Conservation (phyloP, 371 early-diverging fungal genomes). For the Mortierella sp. region DNA sequence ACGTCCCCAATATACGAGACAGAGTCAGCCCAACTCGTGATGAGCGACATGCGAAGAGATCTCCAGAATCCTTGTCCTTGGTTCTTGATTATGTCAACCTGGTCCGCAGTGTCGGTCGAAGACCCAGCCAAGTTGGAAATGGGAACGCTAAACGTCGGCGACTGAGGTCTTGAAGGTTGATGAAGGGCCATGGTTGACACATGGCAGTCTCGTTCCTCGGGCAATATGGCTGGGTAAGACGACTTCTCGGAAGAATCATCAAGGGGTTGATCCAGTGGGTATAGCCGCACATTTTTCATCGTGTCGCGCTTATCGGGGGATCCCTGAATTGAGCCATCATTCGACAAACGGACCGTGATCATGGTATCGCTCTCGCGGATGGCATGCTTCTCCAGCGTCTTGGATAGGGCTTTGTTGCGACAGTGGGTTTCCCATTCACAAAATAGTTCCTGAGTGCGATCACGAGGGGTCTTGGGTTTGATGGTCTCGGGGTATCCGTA, state of each 20-base stretch:
- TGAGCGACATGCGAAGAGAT: slow-evolving; percentile 33
- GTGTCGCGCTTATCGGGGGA: slow-evolving; percentile 22
- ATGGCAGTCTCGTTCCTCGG: slow-evolving; percentile 23
- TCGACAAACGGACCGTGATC: slow-evolving; percentile 39
- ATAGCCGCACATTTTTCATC: neutral
- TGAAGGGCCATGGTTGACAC: slow-evolving; percentile 49
- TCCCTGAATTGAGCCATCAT: slow-evolving; percentile 25
- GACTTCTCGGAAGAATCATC: neutral
- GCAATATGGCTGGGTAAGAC: neutral
- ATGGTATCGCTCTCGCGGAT: slow-evolving; percentile 55
- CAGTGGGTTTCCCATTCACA: slow-evolving; percentile 39
- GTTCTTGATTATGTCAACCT: neutral
- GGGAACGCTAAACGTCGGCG: slow-evolving; percentile 42
- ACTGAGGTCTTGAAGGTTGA: slow-evolving; percentile 41
- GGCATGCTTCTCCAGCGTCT: slow-evolving; percentile 32
- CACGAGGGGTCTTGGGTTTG: slow-evolving; percentile 23
- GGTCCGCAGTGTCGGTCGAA: slow-evolving; percentile 9
- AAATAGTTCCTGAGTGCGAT: slow-evolving; percentile 41
- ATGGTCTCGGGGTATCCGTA: slow-evolving; percentile 8
- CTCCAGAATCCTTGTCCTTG: slow-evolving; percentile 12
- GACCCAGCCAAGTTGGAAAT: slow-evolving; percentile 43
- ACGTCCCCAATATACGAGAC: slow-evolving; percentile 47
- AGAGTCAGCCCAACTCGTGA: slow-evolving; percentile 39
- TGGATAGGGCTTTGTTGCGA: slow-evolving; percentile 28
- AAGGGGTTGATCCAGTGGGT: slow-evolving; percentile 14